Base-by-base conservation (phyloP, 202 grass and related monocot species). In the Digitaria exilis region DNA sequence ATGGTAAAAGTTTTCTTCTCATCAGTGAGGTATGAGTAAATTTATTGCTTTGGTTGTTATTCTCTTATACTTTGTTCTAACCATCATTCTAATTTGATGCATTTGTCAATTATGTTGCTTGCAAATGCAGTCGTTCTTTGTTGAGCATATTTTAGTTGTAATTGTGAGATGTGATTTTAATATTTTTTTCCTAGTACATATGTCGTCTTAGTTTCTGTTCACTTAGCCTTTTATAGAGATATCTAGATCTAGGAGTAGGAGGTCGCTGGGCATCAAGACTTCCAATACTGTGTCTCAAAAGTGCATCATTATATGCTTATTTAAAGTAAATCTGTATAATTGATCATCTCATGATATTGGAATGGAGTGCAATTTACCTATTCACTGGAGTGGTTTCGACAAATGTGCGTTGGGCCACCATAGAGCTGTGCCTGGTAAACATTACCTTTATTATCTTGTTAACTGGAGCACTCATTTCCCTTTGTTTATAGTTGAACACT, bases 1-100 rank as follows among this genome's bases (percentile, higher is more conserved):
- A 87, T 98, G 91, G 85, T 95, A 30, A 94, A 89, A 81, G 73
- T 88, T 60, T 95, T 98, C 88, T 95, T 98, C 85, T 88, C 87
- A 75, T 86, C 76, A 75, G 69, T 88, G 25, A 93, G 89, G 96
- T 93, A 92, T 76, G 82, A 79, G 7, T 73, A 65, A 54, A 76
- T 66, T 57, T 76, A 76, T 56, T 77, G 18, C 22, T 72, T 29
- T 62, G 30, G 18, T 82, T 76, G n/a, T n/a, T 80, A 67, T 76
- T 61, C 14, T 66, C 41, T 29, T 88, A 24, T 76, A 62, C n/a
- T 70, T 82, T 76, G 10, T 58, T 51, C 54, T 30, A 69, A 75
- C 54, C 51, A 82, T 79, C 17, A 4, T 65, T 71, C 35, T 50
- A 49, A 25, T 71, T 21, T 73, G 68, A 74, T 44, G 42, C 22